Evolutionary conservation across 164 flowering plant species (phyloP).

Genomic region (Paratinospora sagittata): DNA sequence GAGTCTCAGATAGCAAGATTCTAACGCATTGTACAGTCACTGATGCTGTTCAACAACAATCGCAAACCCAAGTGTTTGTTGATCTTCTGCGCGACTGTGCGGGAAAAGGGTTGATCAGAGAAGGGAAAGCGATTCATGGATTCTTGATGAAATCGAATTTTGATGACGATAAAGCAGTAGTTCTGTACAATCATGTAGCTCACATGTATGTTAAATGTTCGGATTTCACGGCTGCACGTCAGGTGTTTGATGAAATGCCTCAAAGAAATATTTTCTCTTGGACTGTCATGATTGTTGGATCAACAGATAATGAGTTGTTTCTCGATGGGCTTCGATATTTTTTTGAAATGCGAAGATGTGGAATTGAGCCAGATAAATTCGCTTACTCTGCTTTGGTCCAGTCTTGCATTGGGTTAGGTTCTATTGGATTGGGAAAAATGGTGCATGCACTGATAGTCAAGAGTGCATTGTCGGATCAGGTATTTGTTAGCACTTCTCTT

Average conservation of each 20-base stretch:
- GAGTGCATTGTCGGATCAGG: too few relatives aligned
- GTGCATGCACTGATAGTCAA: too few relatives aligned
- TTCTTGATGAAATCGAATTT: constrained; percentile 30
- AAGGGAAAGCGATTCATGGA: constrained; percentile 44
- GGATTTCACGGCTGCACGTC: too few relatives aligned
- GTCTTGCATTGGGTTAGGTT: constrained; percentile 42
- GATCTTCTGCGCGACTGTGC: constrained; percentile 36
- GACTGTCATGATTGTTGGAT: constrained; percentile 62
- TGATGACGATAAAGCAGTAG: constrained; percentile 21
- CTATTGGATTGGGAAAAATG: constrained; percentile 38
- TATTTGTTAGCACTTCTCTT: too few relatives aligned
- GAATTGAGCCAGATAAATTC: constrained; percentile 40
- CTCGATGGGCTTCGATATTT: constrained; percentile 39
- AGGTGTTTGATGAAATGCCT: too few relatives aligned
- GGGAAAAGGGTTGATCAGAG: too few relatives aligned
- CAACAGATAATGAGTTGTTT: constrained; percentile 31
- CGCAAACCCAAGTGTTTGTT: constrained; percentile 23
- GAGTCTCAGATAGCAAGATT: too few relatives aligned
- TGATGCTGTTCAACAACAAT: constrained; percentile 5
- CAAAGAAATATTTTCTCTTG: too few relatives aligned
- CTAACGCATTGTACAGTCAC: too few relatives aligned
- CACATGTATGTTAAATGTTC: too few relatives aligned
- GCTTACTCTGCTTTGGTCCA: constrained; percentile 41
- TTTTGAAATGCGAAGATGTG: constrained; percentile 31
- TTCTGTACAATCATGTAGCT: too few relatives aligned